These are phyloP conservation scores for Blastocrithidia nonstop DNA, from an alignment of 208 protist genomes.

Conservation along the genomic window DNA sequence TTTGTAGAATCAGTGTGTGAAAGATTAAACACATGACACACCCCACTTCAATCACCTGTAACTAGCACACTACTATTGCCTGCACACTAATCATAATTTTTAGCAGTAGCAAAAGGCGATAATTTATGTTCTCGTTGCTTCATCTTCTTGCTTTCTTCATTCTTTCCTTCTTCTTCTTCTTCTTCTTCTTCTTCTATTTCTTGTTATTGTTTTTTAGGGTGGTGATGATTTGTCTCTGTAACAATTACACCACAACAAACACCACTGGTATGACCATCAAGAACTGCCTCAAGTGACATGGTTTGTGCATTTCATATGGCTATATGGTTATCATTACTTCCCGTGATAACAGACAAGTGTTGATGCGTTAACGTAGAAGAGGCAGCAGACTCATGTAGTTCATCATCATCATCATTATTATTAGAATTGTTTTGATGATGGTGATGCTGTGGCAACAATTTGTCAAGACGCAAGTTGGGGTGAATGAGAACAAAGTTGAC, in stretches of 20 bases:
- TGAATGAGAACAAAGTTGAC: slow-evolving; percentile 68
- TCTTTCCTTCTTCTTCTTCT: background rate
- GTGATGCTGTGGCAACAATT: background rate
- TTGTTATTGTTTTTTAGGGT: background rate
- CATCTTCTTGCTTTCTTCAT: too few relatives aligned
- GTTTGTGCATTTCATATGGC: slow-evolving; percentile 34
- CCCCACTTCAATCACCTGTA: slow-evolving; percentile 55
- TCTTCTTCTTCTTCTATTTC: background rate
- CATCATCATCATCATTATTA: too few relatives aligned
- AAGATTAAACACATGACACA: slow-evolving; percentile 45
- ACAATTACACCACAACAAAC: slow-evolving; percentile 34
- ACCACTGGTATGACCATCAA: slow-evolving; percentile 46
- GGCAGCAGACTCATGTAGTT: too few relatives aligned
- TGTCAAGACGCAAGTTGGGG: slow-evolving; percentile 7
- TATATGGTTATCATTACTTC: slow-evolving; percentile 63
- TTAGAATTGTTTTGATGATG: slow-evolving; percentile 16
- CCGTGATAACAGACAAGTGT: slow-evolving; percentile 43
- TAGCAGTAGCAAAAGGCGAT: too few relatives aligned
- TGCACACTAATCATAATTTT: too few relatives aligned
- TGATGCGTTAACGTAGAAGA: too few relatives aligned
- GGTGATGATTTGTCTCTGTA: background rate
- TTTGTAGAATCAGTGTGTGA: too few relatives aligned
- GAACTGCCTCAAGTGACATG: slow-evolving; percentile 29
- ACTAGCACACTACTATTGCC: slow-evolving; percentile 52
- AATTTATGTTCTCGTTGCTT: too few relatives aligned